Evolutionary conservation across 495 filamentous ascomycete genomes (phyloP).

Genomic region (Evansstolkia leycettana): DNA sequence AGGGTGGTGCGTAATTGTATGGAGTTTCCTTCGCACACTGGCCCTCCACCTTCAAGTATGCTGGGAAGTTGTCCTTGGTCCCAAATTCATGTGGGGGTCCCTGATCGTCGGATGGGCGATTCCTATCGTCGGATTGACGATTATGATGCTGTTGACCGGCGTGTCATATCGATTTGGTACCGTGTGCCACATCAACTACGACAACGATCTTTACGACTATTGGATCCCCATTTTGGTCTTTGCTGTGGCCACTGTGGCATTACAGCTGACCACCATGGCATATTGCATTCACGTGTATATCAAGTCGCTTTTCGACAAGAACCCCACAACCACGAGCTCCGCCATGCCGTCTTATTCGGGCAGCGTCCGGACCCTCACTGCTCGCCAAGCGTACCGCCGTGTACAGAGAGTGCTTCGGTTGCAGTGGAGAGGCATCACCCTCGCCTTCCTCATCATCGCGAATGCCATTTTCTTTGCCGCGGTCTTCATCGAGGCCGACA

Average conservation of each 20-base stretch:
- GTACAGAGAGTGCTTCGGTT: conserved; percentile 77
- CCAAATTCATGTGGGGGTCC: conserved; percentile 80
- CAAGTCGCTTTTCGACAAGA: conserved; percentile 61
- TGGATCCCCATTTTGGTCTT: conserved; percentile 84
- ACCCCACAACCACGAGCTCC: conserved; percentile 55
- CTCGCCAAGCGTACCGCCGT: conserved; percentile 77
- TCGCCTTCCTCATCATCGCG: conserved; percentile 75
- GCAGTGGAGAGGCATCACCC: conserved; percentile 84
- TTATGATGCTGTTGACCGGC: conserved; percentile 74
- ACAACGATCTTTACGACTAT: conserved; percentile 66
- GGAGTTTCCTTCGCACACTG: conserved; percentile 80
- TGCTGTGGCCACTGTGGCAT: conserved; percentile 60
- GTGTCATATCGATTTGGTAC: conserved; percentile 88
- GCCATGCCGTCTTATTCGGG: conserved; percentile 64
- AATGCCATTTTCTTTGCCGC: conserved; percentile 89
- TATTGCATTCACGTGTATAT: conserved; percentile 96
- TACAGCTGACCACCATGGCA: conserved; percentile 74
- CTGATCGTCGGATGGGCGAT: conserved; percentile 74
- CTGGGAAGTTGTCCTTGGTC: conserved; percentile 85
- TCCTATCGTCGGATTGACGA: conserved; percentile 55
- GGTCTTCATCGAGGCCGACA: conserved; percentile 78
- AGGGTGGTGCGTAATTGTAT: conserved; percentile 70
- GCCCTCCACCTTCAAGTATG: conserved; percentile 96
- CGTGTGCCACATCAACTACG: conserved; percentile 86
- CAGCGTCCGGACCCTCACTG: conserved; percentile 72